These are phyloP conservation scores for Eutypella sp. DNA, from an alignment of 2,329 filamentous ascomycete species.

Conservation along the genomic window DNA sequence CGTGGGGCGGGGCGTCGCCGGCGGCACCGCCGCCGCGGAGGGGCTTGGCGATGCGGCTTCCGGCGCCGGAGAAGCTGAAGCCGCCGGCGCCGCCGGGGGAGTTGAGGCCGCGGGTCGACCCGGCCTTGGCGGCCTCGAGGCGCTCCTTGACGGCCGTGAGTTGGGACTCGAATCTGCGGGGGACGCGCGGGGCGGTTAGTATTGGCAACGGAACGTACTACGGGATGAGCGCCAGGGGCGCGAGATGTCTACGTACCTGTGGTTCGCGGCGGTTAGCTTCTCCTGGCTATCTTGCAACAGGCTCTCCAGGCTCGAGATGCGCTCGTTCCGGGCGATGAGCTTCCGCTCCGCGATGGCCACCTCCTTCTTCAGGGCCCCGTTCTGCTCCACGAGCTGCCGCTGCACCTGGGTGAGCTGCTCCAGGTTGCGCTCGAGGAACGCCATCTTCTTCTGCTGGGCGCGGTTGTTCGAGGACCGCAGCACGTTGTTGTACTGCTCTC, in stretches of 20 bases:
- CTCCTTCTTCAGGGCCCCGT: constrained; percentile 95
- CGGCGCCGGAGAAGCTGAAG: constrained; percentile 65
- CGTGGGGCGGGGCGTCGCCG: constrained; percentile 37
- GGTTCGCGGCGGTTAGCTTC: constrained; percentile 94
- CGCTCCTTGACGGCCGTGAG: constrained; percentile 96
- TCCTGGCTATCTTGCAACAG: constrained; percentile 96
- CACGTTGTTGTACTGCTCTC: constrained; percentile 99
- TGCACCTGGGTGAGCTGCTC: constrained; percentile 98
- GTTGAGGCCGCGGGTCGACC: constrained; percentile 79
- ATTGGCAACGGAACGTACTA: constrained; percentile 1
- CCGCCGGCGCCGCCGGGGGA: constrained; percentile 56
- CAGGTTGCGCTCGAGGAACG: constrained; percentile 94
- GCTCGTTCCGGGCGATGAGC: constrained; percentile 91
- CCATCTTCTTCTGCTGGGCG: constrained; percentile 99
- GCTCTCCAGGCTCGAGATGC: constrained; percentile 88
- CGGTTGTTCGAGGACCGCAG: constrained; percentile 95
- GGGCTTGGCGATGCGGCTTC: constrained; percentile 65
- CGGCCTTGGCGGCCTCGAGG: constrained; percentile 88
- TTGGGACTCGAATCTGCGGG: constrained; percentile 85
- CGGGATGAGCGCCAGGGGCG: constrained; percentile 3
- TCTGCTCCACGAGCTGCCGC: constrained; percentile 95
- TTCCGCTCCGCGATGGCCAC: constrained; percentile 98
- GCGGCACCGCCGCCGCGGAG: constrained; percentile 58
- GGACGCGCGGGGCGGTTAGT: constrained; percentile 24
- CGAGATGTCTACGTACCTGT: constrained; percentile 65